Base-by-base conservation (phyloP, 2,329 filamentous ascomycete genomes). In the Eutypa lata region DNA sequence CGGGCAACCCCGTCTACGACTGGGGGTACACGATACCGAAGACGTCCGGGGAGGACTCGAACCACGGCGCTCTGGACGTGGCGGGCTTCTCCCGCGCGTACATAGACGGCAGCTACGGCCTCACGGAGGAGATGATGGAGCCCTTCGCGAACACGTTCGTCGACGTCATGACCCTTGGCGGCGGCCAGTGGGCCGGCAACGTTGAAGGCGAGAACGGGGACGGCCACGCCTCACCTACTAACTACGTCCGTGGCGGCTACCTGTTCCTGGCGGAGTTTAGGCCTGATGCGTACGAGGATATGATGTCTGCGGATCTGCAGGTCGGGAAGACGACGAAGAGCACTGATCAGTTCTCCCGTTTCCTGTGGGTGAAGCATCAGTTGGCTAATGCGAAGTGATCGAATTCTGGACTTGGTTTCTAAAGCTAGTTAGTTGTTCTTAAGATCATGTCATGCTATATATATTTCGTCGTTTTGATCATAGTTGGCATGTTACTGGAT, bases 81-180 rank as follows among this genome's bases (percentile, higher is more conserved):
- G 53, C 52, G 11, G 58, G 58, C 13, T 59, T 60, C 40, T 49
- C 42, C 16, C 57, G 55, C 24, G 56, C 57, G 10, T 60, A 53
- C 22, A 51, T 55, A 10, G 50, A 54, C 37, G 57, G 55, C 14
- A 47, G 50, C 14, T 59, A 56, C 37, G 53, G 35, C 7, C 54
- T 61, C 49, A 52, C 53, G 40, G 54, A 50, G 5, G 52, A 60
- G 42, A 40, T 53, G 51, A 58, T 60, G 56, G 55, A 53, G 51
- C 49, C 50, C 7, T 54, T 60, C 22, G 57, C 56, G n/a, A 60
- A 60, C 42, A 57, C 52, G 42, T 58, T 60, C 16, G 56, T 60
- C 10, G 57, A 58, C 33, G 57, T 60, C 19, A 60, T 60, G 57
- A 60, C 56, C n/a, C 45, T 58, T 5, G 52, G 57, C 10, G 47